Evolutionary conservation across 345 rosid genomes (phyloP), one percentile per base, ranked within the genome.

Genomic region (Linum usitatissimum): DNA sequence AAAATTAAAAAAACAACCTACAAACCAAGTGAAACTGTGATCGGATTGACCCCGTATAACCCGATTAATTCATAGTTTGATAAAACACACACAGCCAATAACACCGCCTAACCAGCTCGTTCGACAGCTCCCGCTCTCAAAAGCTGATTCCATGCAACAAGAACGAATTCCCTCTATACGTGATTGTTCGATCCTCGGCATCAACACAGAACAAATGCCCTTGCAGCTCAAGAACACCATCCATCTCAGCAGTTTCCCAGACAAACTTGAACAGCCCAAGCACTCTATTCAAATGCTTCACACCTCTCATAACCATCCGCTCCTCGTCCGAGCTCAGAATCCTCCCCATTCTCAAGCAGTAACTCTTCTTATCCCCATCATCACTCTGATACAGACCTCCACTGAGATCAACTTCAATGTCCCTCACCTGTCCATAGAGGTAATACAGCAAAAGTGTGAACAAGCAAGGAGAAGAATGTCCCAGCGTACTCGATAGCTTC

Each of bases 151-250:
- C 81, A 67, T 83, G 96, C 28, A 89, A n/a, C 61, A 77, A 77
- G 71, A 77, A 83, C 14, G 54, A 49, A 63, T 75, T 84, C 53
- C 94, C 91, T 58, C 79, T 77, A 40, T 79, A 83, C 0, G 67
- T 51, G 17, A 84, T 18, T 1, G 66, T 55, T 71, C 72, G 79
- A 54, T 76, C 87, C 69, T 76, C 75, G 3, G 77, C 80, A 23
- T 83, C 87, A 59, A 76, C 71, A 70, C 85, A 84, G 86, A 84
- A 87, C 23, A 86, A 66, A 67, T 86, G 96, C 5, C 96, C 94
- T 67, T 80, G 81, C 59, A 83, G 62, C 71, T 77, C 80, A 65
- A 86, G 71, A 39, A 23, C 66, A 31, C 80, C 95, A 58, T 84
- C 76, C 90, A 73, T 79, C 58, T 80, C 87, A 40, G 96, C 87